Conservation (phyloP, 2,329 filamentous ascomycete genomes). For the Macrophomina phaseolina region DNA sequence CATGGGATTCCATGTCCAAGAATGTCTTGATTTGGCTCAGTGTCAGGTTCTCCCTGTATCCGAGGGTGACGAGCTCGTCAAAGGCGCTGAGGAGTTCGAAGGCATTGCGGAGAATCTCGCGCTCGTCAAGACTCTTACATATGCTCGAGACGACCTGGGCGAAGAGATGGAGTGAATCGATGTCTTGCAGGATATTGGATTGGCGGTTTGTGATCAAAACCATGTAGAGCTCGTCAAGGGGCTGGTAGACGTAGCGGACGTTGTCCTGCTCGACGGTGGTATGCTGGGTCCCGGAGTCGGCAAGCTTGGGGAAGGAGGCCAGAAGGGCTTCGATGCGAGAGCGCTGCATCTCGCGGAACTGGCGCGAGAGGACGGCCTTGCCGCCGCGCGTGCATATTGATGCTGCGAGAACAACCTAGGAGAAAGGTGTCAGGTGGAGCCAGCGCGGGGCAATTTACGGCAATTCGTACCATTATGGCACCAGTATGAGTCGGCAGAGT, state of each 20-base stretch:
- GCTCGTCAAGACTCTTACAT: conserved; percentile 94
- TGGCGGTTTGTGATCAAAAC: conserved; percentile 99
- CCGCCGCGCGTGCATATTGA: conserved; percentile 98
- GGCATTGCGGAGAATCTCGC: conserved; percentile 92
- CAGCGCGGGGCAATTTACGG: neutral
- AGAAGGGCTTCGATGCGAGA: conserved; percentile 96
- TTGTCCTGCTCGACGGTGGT: conserved; percentile 99
- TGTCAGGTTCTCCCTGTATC: conserved; percentile 94
- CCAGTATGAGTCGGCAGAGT: neutral
- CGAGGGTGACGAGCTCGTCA: conserved; percentile 93
- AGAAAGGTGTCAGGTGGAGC: conserved; percentile 17
- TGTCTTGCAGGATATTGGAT: conserved; percentile 99
- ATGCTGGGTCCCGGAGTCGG: conserved; percentile 94
- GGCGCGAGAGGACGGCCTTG: conserved; percentile 96
- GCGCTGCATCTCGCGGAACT: conserved; percentile 97
- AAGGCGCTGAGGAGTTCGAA: conserved; percentile 97
- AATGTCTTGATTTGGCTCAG: conserved; percentile 99
- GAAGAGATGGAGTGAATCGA: conserved; percentile 96
- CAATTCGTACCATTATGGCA: conserved; percentile 17
- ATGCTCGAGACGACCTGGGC: conserved; percentile 96
- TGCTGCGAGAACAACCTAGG: conserved; percentile 93
- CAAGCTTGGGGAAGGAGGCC: conserved; percentile 96
- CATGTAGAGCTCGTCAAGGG: conserved; percentile 98
- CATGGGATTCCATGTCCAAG: conserved; percentile 98
- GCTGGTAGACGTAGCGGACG: conserved; percentile 99